Base-by-base conservation (phyloP, 208 protist genomes). In the Acanthamoeba castellanii region DNA sequence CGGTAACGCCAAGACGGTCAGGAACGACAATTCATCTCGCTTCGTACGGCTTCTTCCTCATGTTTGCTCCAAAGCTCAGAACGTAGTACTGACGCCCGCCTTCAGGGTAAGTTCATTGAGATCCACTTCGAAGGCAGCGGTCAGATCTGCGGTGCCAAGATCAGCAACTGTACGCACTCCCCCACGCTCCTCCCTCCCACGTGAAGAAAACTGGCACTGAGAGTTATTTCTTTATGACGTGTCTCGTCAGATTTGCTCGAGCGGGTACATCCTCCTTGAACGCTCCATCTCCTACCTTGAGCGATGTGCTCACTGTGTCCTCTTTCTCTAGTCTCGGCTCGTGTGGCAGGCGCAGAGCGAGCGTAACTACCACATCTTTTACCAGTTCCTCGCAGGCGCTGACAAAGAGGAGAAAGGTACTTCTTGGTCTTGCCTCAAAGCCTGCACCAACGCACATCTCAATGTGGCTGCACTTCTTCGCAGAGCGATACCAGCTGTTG, bases 291-390 rank as follows among this genome's bases (percentile, higher is more conserved):
- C 25, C 25, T 66, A 0, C 18, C 59, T 59, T 30, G 27, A 7
- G 9, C 9, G 8, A 13, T 11, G 9, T 32, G 3, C 5, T 70
- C 20, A 16, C 45, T 37, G 0, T 9, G 8, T 32, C 27, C n/a
- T 61, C 20, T 14, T 13, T 47, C 4, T 68, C 68, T 70, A 98
- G 89, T 98, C 96, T 18, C 94, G 98, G 84, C 95, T 98, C 20
- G 96, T 98, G 32, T 96, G n/a, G 52, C 97, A 98, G 91, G 81
- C 95, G 32, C 66, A 90, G 22, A 95, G 81, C 64, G 98, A 98
- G 95, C 89, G 98, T 57, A 97, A 96, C 68, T 98, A 97, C 82
- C 98, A 98, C 94, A 96, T 98, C 59, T 98, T 98, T 81, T 98
- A 98, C 93, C 96, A 98, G 89, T 72, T 98, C 30, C 64, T 98